Conservation (phyloP, 345 rosid genomes). For the Citrus trifoliata region DNA sequence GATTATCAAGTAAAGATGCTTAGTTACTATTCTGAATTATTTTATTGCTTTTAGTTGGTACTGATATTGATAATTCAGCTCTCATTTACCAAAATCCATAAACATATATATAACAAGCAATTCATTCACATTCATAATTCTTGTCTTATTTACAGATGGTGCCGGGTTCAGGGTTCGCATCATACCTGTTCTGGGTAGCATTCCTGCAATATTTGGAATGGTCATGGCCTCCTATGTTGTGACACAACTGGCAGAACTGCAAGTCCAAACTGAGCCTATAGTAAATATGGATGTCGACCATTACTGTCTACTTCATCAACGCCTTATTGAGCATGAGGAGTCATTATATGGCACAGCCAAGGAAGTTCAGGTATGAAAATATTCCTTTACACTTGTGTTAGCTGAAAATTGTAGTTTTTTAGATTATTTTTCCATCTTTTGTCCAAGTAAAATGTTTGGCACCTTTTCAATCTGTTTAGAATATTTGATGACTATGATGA, state of each 20-base stretch:
- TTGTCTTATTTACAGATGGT: conserved; percentile 52
- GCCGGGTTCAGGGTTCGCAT: conserved; percentile 95
- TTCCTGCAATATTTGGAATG: conserved; percentile 95
- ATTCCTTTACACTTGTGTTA: conserved; percentile 1
- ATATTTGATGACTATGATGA: not conserved
- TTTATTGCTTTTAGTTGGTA: not conserved
- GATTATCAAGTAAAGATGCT: conserved; percentile 74
- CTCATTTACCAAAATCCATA: not conserved
- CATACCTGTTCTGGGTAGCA: conserved; percentile 91
- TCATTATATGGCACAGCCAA: conserved; percentile 62
- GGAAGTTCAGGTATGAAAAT: conserved; percentile 62
- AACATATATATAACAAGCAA: not conserved
- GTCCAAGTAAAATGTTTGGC: not conserved
- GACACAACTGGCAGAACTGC: conserved; percentile 78
- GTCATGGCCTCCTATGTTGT: conserved; percentile 92
- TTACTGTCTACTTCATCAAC: conserved; percentile 76
- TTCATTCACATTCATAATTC: conserved; percentile 4
- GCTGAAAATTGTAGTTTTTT: not conserved
- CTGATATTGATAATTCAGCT: not conserved
- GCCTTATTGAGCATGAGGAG: conserved; percentile 94
- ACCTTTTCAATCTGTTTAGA: not conserved
- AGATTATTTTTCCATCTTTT: conserved; percentile 2
- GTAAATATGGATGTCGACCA: conserved; percentile 83
- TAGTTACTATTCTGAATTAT: conserved; percentile 1
- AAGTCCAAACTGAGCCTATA: conserved; percentile 80